Evolutionary conservation across 2,329 filamentous ascomycete genomes (phyloP), one percentile per base, ranked within the genome.

Genomic region (Pleoardoris graminearum): DNA sequence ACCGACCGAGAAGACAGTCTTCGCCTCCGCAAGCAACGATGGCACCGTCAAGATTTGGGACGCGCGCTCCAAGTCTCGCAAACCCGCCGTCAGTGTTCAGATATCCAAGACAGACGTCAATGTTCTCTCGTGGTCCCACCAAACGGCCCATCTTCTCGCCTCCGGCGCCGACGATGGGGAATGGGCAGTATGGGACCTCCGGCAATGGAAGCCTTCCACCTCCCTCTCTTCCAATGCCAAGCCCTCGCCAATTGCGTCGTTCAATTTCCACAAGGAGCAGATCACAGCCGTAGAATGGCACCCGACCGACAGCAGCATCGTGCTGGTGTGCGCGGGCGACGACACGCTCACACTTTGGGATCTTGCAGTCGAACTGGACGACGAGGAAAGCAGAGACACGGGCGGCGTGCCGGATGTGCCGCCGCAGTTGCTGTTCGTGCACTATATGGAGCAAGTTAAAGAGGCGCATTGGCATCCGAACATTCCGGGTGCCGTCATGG

Each of bases 231-330:
- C 77, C 50, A 65, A 70, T 42, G 61, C 83, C 80, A 77, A 71
- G 39, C 87, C 89, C 5, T 86, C 86, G 42, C 89, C 94, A 1
- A 89, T 97, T n/a, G 94, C 94, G 3, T 89, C 88, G 65, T 99
- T 97, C 77, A 82, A 86, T 68, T 97, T 96, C 80, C 92, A 99
- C 81, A 93, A 91, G 75, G 91, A 97, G 75, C 94, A 96, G 65
- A 91, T 99, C 66, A 99, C 94, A 6, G 91, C 88, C 62, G 84
- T 99, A 33, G 92, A 97, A 77, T 99, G 94, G 93, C 93, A 97
- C 75, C 93, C 94, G 2, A 93, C 90, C 1, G 94, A 99, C 68
- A 93, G 99, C 79, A 95, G 89, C 71, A 95, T 97, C 67, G 85
- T 99, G 14, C 89, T 91, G 2, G 91, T 97, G 36, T 93, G 90